Conservation (phyloP, 441 rosid species). For the Adansonia grandidieri region DNA sequence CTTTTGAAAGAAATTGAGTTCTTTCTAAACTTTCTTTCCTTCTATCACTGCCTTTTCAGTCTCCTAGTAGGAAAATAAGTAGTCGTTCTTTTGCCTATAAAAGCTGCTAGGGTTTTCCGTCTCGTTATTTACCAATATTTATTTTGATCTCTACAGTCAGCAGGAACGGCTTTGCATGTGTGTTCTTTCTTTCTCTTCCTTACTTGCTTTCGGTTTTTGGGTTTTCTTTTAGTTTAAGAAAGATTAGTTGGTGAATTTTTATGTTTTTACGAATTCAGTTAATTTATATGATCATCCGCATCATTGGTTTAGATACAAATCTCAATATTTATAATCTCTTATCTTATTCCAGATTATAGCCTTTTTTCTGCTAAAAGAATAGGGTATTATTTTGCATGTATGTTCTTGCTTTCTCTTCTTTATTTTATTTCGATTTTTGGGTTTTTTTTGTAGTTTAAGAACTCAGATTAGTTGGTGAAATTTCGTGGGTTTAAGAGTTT, state of each 20-base stretch:
- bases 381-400: not conserved
- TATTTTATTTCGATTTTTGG: not conserved
- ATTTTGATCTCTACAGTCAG: not conserved
- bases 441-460: not conserved
- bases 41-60: not conserved
- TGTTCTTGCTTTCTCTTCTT: not conserved
- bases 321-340: too few relatives aligned
- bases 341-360: too few relatives aligned
- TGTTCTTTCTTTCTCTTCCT: not conserved
- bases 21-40: not conserved
- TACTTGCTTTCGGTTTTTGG: not conserved
- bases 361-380: too few relatives aligned
- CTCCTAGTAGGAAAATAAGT: not conserved
- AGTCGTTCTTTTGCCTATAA: not conserved
- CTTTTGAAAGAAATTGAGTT: not conserved
- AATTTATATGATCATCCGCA: too few relatives aligned
- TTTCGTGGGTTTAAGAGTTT: not conserved
- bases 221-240: not conserved
- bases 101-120: not conserved
- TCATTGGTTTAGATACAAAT: too few relatives aligned
- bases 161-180: not conserved
- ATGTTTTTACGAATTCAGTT: not conserved
- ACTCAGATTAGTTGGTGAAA: not conserved
- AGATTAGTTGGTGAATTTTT: not conserved
- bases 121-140: not conserved